Evolutionary conservation across 2,329 filamentous ascomycete genomes (phyloP).

Genomic region (Ustulina deusta): DNA sequence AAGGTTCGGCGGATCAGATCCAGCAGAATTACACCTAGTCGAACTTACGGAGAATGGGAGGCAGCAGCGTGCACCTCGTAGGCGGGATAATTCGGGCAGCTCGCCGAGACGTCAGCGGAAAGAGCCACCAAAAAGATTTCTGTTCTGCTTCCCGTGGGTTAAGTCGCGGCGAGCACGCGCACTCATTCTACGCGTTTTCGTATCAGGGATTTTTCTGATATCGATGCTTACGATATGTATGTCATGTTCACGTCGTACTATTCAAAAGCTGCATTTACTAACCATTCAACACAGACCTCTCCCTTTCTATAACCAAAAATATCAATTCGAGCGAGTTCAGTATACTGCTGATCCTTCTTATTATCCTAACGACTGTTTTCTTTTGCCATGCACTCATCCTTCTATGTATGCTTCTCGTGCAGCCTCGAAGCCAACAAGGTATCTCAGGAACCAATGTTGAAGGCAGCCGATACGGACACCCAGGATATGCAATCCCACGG

Average conservation of each 20-base stretch:
- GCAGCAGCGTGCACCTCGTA: slow-evolving; percentile 45
- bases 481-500: slow-evolving; percentile 75
- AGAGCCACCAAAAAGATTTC: slow-evolving; percentile 57
- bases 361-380: slow-evolving; percentile 79
- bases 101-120: slow-evolving; percentile 36
- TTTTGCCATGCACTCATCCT: slow-evolving; percentile 84
- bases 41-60: slow-evolving; percentile 57
- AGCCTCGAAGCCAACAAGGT: slow-evolving; percentile 52
- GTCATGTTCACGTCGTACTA: slow-evolving; percentile 49
- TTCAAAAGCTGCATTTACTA: background rate
- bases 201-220: slow-evolving; percentile 73
- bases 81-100: slow-evolving; percentile 35
- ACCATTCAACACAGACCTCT: slow-evolving; percentile 69
- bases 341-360: slow-evolving; percentile 81
- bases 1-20: slow-evolving; percentile 58
- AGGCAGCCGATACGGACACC: slow-evolving; percentile 38
- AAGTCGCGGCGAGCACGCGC: slow-evolving; percentile 65
- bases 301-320: slow-evolving; percentile 74
- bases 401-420: slow-evolving; percentile 74
- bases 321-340: slow-evolving; percentile 78
- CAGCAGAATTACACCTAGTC: slow-evolving; percentile 62
- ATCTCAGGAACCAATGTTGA: slow-evolving; percentile 14
- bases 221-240: slow-evolving; percentile 74
- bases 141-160: slow-evolving; percentile 68
- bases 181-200: slow-evolving; percentile 70